A percentile compares a stretch with the other conserved stretches of the same genome.
These are phyloP conservation scores for Dillenia suffruticosa DNA, from an alignment of 164 flowering plant genomes.

Conservation along the genomic window DNA sequence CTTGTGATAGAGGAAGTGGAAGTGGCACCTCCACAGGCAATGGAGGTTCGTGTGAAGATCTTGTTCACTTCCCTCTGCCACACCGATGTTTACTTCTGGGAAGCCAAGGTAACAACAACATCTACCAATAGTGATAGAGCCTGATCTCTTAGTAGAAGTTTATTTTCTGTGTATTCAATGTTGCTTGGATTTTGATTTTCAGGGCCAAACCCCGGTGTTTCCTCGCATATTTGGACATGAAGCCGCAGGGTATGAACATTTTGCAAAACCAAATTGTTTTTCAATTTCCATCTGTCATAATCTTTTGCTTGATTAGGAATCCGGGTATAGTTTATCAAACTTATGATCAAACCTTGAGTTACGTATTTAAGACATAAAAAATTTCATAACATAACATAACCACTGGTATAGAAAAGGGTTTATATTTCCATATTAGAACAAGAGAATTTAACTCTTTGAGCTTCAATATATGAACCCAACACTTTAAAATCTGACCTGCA, in stretches of 20 bases:
- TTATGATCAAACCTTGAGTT: too few species aligned
- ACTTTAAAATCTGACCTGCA: too few species aligned
- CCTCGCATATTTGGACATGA: conserved; percentile 59
- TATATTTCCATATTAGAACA: too few species aligned
- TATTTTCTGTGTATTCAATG: neutral
- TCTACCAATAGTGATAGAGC: neutral
- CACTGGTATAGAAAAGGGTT: too few species aligned
- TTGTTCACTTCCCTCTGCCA: conserved; percentile 50
- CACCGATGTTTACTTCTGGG: conserved; percentile 55
- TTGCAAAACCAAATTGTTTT: neutral
- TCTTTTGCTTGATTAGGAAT: too few species aligned
- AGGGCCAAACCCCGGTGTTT: conserved; percentile 50
- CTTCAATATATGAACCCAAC: too few species aligned
- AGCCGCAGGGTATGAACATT: conserved; percentile 45
- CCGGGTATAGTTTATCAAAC: too few species aligned
- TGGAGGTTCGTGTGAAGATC: conserved; percentile 42
- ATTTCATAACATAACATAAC: neutral
- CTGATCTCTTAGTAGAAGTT: neutral
- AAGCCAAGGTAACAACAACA: conserved; percentile 38
- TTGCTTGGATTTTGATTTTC: conserved; percentile 2
- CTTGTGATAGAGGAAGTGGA: conserved; percentile 50
- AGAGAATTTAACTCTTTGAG: too few species aligned
- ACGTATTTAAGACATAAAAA: too few species aligned
- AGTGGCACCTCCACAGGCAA: conserved; percentile 44
- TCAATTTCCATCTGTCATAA: too few species aligned